These are phyloP conservation scores for Priceomyces carsonii DNA, from an alignment of 805 yeast genomes.

Conservation along the genomic window DNA sequence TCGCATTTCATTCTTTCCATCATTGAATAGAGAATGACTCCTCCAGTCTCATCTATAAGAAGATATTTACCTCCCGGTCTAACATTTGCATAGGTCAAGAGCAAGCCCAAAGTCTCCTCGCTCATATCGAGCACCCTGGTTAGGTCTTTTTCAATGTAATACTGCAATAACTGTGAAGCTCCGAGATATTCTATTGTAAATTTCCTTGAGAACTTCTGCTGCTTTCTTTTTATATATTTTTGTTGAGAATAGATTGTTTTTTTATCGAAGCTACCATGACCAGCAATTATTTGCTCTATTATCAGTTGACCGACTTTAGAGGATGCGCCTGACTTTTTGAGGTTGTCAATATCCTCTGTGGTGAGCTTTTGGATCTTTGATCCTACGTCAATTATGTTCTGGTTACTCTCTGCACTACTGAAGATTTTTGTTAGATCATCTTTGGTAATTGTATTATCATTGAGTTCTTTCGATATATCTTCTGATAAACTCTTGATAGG, in stretches of 20 bases:
- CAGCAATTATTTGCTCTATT: conserved; percentile 76
- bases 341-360: conserved; percentile 77
- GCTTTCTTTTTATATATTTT: conserved; percentile 88
- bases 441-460: conserved; percentile 39
- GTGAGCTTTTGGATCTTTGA: conserved; percentile 70
- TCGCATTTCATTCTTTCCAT: conserved; percentile 88
- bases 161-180: conserved; percentile 67
- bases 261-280: conserved; percentile 84
- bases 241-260: conserved; percentile 90
- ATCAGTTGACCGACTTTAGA: conserved; percentile 70
- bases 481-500: conserved; percentile 47
- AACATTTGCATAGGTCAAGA: conserved; percentile 77
- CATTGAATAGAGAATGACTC: conserved; percentile 80
- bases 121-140: conserved; percentile 75
- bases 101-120: conserved; percentile 77
- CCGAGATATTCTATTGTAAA: conserved; percentile 81
- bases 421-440: conserved; percentile 39
- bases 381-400: conserved; percentile 67
- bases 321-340: conserved; percentile 71
- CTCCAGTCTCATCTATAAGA: conserved; percentile 93
- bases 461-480: conserved; percentile 26
- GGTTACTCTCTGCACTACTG: conserved; percentile 60
- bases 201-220: conserved; percentile 83
- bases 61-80: conserved; percentile 88
- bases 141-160: conserved; percentile 76